A percentile compares a stretch with the other conserved stretches of the same genome.
Evolutionary conservation across 2,329 filamentous ascomycete genomes (phyloP).

Genomic region (Ophiostoma sp.): DNA sequence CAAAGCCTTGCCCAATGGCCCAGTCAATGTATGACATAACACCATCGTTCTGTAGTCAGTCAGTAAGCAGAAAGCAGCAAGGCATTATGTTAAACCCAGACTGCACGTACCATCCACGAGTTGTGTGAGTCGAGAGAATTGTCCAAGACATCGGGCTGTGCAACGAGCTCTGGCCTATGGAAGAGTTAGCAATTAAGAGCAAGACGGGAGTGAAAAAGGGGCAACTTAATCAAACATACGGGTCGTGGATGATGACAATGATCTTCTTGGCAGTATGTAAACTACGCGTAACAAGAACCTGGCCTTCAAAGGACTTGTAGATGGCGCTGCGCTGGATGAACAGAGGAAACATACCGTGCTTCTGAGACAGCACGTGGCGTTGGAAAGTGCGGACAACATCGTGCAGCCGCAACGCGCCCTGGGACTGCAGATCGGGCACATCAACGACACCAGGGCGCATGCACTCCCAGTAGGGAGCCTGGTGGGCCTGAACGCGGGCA

Average conservation of each 20-base stretch:
- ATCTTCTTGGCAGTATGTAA: slow-evolving; percentile 67
- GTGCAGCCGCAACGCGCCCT: slow-evolving; percentile 66
- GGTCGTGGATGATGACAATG: slow-evolving; percentile 86
- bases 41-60: slow-evolving; percentile 67
- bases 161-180: slow-evolving; percentile 66
- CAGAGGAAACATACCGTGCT: slow-evolving; percentile 75
- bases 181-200: slow-evolving; percentile 26
- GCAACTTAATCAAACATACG: slow-evolving; percentile 54
- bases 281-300: slow-evolving; percentile 77
- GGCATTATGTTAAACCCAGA: neutral
- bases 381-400: slow-evolving; percentile 80
- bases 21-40: slow-evolving; percentile 80
- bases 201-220: neutral
- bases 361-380: slow-evolving; percentile 67
- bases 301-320: slow-evolving; percentile 78
- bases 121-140: slow-evolving; percentile 80
- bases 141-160: slow-evolving; percentile 66
- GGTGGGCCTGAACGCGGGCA: slow-evolving; percentile 59
- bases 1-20: slow-evolving; percentile 75
- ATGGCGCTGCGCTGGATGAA: slow-evolving; percentile 74
- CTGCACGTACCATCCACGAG: slow-evolving; percentile 71
- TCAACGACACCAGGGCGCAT: slow-evolving; percentile 70
- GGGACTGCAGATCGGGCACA: slow-evolving; percentile 51
- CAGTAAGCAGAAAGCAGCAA: neutral
- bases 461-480: slow-evolving; percentile 80